A percentile compares a stretch with the other conserved stretches of the same genome.
These are phyloP conservation scores for Cercospora sp. DNA, from an alignment of 2,329 filamentous ascomycete genomes.

Conservation along the genomic window DNA sequence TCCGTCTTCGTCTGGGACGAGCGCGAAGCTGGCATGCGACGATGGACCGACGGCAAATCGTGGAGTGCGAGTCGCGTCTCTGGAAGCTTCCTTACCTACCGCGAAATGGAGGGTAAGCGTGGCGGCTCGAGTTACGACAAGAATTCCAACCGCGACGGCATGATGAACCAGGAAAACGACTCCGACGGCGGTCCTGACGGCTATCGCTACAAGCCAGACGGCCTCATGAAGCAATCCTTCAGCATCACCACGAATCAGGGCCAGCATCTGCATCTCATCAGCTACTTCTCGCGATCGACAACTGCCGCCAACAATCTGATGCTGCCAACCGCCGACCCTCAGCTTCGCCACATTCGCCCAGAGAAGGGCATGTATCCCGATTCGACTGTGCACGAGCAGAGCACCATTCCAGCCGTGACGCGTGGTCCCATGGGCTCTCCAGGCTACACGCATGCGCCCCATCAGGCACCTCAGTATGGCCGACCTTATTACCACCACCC, in stretches of 20 bases:
- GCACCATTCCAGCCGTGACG: slow-evolving; percentile 77
- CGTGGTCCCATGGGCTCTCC: slow-evolving; percentile 66
- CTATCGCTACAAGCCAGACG: slow-evolving; percentile 92
- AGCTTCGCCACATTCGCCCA: slow-evolving; percentile 77
- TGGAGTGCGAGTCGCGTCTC: slow-evolving; percentile 98
- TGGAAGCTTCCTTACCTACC: slow-evolving; percentile 93
- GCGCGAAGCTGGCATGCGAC: slow-evolving; percentile 93
- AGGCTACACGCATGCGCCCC: slow-evolving; percentile 55
- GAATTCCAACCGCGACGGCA: slow-evolving; percentile 68
- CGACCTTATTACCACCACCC: slow-evolving; percentile 37
- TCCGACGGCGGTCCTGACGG: slow-evolving; percentile 78
- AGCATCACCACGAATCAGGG: slow-evolving; percentile 91
- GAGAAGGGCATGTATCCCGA: slow-evolving; percentile 97
- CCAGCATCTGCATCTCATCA: slow-evolving; percentile 95
- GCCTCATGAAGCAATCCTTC: slow-evolving; percentile 99
- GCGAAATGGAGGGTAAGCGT: slow-evolving; percentile 98
- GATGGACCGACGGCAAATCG: slow-evolving; percentile 98
- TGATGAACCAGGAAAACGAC: slow-evolving; percentile 75
- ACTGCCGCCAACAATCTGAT: slow-evolving; percentile 70
- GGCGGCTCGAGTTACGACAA: slow-evolving; percentile 67
- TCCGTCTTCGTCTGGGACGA: slow-evolving; percentile 99
- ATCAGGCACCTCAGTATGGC: slow-evolving; percentile 44
- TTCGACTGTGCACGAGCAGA: slow-evolving; percentile 83
- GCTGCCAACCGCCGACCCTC: slow-evolving; percentile 78
- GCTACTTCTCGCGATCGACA: slow-evolving; percentile 85